These are phyloP conservation scores for Rhodotorula glutinis DNA, from an alignment of 1,284 basidiomycete species.

Conservation along the genomic window DNA sequence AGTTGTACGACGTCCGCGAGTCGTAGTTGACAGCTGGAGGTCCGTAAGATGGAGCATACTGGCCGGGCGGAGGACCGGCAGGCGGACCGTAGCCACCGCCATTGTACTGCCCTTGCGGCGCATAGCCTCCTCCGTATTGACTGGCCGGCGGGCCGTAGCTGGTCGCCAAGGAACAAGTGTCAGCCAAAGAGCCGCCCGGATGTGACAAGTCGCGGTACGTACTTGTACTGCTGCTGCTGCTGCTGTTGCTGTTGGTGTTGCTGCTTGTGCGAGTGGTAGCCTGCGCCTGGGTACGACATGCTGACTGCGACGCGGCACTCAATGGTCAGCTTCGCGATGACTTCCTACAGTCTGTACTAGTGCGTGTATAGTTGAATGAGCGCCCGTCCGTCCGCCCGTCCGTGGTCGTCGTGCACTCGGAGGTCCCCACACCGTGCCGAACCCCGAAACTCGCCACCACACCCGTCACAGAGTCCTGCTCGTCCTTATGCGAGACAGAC, in stretches of 20 bases:
- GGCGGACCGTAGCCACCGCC: slow-evolving; percentile 1
- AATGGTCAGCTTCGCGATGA: no score
- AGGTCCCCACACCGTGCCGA: neutral
- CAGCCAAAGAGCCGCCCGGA: no score
- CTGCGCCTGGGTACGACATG: neutral
- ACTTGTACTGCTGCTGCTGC: slow-evolving; percentile 6
- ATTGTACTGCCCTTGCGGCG: slow-evolving; percentile 11
- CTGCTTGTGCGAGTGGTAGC: slow-evolving; percentile 9
- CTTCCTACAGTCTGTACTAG: no score
- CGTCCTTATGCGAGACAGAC: no score
- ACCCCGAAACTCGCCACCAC: neutral
- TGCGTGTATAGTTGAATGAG: no score
- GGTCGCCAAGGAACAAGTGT: neutral
- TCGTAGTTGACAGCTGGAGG: neutral
- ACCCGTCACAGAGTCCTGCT: no score
- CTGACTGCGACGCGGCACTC: neutral
- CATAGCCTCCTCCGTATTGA: slow-evolving; percentile 3
- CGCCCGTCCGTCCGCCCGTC: no score
- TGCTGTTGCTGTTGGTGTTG: slow-evolving; percentile 1
- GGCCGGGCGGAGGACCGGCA: slow-evolving; percentile 6
- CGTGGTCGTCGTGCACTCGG: no score
- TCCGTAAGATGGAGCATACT: slow-evolving; percentile 8
- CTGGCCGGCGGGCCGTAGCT: slow-evolving; percentile 5
- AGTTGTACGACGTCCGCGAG: neutral
- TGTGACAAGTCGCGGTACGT: neutral